Evolutionary conservation across 306 rosid species (phyloP).

Genomic region (Lithocarpus polystachyus): DNA sequence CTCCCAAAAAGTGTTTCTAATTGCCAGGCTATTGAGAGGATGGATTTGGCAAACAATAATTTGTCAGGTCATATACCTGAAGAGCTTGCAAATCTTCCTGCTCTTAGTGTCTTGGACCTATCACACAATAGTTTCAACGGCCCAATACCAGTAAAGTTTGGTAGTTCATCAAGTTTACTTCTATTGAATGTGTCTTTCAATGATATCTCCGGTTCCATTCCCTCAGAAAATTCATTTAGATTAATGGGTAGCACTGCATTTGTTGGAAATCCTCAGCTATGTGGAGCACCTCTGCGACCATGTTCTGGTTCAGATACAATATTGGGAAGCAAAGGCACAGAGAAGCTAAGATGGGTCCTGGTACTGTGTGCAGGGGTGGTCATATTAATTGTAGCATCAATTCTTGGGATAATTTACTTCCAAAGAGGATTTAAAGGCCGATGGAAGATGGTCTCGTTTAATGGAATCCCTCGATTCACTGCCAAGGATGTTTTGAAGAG

Average conservation of each 20-base stretch:
- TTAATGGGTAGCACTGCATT: constrained; percentile 66
- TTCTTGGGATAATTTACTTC: constrained; percentile 42
- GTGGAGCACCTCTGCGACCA: constrained; percentile 74
- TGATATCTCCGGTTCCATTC: constrained; percentile 80
- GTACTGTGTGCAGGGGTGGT: constrained; percentile 54
- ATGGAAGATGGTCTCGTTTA: constrained; percentile 85
- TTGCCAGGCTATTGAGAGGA: constrained; percentile 53
- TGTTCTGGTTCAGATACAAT: constrained; percentile 60
- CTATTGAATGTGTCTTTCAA: constrained; percentile 88
- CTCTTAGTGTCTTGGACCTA: constrained; percentile 55
- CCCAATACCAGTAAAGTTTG: constrained; percentile 62
- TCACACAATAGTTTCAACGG: constrained; percentile 70
- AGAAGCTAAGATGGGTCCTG: constrained; percentile 51
- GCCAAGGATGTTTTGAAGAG: constrained; percentile 74
- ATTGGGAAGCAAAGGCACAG: constrained; percentile 46
- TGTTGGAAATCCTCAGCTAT: constrained; percentile 73
- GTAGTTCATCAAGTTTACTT: constrained; percentile 58
- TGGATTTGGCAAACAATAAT: constrained; percentile 56
- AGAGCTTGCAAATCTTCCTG: constrained; percentile 64
- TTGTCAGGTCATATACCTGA: constrained; percentile 76
- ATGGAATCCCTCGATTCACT: constrained; percentile 84
- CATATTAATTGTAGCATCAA: constrained; percentile 43
- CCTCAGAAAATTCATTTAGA: constrained; percentile 44
- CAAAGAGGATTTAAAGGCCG: constrained; percentile 44
- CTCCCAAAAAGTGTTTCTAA: constrained; percentile 54